Evolutionary conservation across 345 rosid species (phyloP).

Genomic region (Eucalyptus fibrosa): DNA sequence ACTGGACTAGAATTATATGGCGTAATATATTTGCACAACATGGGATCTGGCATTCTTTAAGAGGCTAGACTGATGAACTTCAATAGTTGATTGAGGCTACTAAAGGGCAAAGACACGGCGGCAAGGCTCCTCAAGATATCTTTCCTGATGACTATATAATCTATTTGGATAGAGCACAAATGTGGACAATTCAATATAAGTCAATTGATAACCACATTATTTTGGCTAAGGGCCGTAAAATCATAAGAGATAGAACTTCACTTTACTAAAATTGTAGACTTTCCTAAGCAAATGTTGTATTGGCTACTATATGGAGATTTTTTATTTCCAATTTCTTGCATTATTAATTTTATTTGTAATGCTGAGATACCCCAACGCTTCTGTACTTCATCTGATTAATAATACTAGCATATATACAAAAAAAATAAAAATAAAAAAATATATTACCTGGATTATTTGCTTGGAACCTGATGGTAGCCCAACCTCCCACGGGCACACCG

Average conservation of each 20-base stretch:
- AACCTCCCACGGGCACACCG: slow-evolving; percentile 5
- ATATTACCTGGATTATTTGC: slow-evolving; percentile 11
- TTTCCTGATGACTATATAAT: neutral
- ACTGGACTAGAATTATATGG: neutral
- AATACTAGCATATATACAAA: neutral
- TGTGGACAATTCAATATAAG: neutral
- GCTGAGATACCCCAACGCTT: neutral
- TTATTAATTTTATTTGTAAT: neutral
- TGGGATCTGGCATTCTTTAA: neutral
- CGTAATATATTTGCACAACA: neutral
- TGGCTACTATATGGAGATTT: neutral
- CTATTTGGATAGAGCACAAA: neutral
- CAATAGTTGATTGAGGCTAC: neutral
- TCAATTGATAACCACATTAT: neutral
- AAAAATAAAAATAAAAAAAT: neutral
- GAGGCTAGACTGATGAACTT: neutral
- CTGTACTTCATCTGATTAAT: neutral
- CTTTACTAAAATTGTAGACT: neutral
- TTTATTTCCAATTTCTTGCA: neutral
- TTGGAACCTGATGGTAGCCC: slow-evolving; percentile 11
- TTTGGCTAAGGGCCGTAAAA: neutral
- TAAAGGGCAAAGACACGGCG: neutral
- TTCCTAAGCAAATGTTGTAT: neutral
- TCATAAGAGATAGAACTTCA: neutral
- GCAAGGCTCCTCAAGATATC: neutral